These are phyloP conservation scores for Lomentospora prolificans DNA, from an alignment of 2,329 filamentous ascomycete species.

Conservation along the genomic window DNA sequence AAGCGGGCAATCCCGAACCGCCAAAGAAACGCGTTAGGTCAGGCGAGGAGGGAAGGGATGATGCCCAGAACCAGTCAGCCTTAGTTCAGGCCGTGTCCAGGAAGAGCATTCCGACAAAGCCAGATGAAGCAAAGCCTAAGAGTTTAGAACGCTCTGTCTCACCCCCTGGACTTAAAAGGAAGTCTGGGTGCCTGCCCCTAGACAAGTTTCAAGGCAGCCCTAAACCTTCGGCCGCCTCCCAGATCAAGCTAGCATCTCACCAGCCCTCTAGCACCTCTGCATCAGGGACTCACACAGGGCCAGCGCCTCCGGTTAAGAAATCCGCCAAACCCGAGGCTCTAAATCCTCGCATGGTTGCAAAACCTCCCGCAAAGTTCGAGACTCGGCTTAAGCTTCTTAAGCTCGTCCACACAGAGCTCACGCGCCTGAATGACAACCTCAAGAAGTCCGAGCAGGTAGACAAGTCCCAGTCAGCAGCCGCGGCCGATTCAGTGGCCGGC, in stretches of 20 bases:
- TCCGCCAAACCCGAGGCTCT: conserved; percentile 41
- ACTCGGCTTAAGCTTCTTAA: conserved; percentile 49
- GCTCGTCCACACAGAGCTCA: conserved; percentile 54
- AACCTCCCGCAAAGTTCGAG: conserved; percentile 46
- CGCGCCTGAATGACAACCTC: conserved; percentile 56
- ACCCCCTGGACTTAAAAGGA: conserved; percentile 2
- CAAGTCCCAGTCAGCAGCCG: not conserved
- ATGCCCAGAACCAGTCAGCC: not conserved
- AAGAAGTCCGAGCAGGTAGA: conserved; percentile 29
- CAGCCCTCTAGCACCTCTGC: not conserved
- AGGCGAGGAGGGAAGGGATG: conserved; percentile 3
- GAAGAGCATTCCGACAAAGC: not conserved
- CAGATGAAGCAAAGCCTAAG: not conserved
- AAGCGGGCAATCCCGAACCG: not conserved
- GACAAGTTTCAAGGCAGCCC: not conserved
- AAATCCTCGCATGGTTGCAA: conserved; percentile 56
- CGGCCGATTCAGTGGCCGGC: not conserved
- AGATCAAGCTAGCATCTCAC: conserved; percentile 11
- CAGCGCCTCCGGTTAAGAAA: conserved; percentile 13
- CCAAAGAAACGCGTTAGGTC: conserved; percentile 19
- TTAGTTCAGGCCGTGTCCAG: not conserved
- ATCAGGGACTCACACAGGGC: conserved; percentile 13
- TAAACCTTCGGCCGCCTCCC: not conserved
- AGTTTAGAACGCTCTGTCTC: not conserved
- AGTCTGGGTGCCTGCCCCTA: not conserved